Conservation (phyloP, 257 asterid species). For the Solanum corneliomulleri region DNA sequence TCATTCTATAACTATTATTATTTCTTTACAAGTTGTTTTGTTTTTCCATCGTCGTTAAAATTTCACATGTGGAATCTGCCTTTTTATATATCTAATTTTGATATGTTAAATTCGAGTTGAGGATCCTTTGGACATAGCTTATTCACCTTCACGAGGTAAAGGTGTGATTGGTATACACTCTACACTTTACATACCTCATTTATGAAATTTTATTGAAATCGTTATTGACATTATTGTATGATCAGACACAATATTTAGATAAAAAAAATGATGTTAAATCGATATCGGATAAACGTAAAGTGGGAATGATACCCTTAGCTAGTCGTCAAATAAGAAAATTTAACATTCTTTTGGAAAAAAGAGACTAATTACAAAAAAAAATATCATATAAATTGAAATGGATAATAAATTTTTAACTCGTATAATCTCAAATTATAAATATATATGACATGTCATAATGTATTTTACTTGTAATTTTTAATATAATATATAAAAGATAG, state of each 20-base stretch:
- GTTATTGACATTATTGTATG: not conserved
- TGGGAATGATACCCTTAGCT: not conserved
- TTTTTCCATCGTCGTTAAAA: not conserved
- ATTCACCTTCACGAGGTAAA: not conserved
- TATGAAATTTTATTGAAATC: not conserved
- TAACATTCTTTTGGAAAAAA: not conserved
- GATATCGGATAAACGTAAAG: not conserved
- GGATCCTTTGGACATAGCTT: not conserved
- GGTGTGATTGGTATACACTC: not conserved
- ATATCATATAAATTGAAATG: not conserved
- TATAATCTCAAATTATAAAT: not conserved
- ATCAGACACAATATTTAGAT: not conserved
- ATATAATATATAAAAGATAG: too few species aligned
- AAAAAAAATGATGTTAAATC: not conserved
- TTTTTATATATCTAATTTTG: not conserved
- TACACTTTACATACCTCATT: not conserved
- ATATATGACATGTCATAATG: not conserved
- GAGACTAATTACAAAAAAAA: not conserved
- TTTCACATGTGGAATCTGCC: not conserved
- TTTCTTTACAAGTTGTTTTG: not conserved
- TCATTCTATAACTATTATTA: not conserved
- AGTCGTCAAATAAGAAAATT: not conserved
- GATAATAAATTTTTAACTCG: fast-evolving
- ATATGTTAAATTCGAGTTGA: not conserved
- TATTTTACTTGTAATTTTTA: too few species aligned